Base-by-base conservation (phyloP, 129 eudicot genomes). In the Helichrysum umbraculigerum region DNA sequence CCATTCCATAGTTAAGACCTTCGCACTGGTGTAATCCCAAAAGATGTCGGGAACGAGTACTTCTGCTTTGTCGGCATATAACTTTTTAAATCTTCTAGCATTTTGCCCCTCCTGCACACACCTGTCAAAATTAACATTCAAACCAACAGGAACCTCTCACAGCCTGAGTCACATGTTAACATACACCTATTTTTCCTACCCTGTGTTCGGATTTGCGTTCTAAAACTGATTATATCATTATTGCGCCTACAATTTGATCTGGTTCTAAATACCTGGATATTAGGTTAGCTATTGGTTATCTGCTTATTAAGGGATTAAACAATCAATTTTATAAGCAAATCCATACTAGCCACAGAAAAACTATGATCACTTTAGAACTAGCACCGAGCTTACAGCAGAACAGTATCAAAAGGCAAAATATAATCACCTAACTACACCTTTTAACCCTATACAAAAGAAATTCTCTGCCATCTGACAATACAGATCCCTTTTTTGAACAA, bases 1-100 rank as follows among this genome's bases (percentile, higher is more conserved):
- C 98, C 98, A 94, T 37, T 94, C 98, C 98, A 94, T 94, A 35
- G 98, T 94, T 58, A 94, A 76, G 10, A 94, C 98, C 81, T 94
- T 94, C 12, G 71, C 92, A 74, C 97, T 83, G 32, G 98, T 94
- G 87, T 94, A 94, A 75, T 94, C 96, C 97, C 98, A 93, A 68
- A 85, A 93, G 39, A 93, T 91, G 80, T 93, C 98, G 0, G 98
- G 98, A 39, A 93, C 98, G 19, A 90, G 79, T 72, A 93, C 98
- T 37, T 93, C 98, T 81, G 74, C 88, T 85, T 87, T 93, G 85
- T 93, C 98, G 33, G 98, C 97, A 71, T 93, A 93, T 77, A 93
- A 76, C 71, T 93, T 93, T 74, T 85, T 93, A 65, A 93, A 93
- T 85, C 98, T 91, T 86, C 91, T 88, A 25, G 98, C 98, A 60